Conservation (phyloP, 805 yeast species). For the Wickerhamomyces xylosicus region DNA sequence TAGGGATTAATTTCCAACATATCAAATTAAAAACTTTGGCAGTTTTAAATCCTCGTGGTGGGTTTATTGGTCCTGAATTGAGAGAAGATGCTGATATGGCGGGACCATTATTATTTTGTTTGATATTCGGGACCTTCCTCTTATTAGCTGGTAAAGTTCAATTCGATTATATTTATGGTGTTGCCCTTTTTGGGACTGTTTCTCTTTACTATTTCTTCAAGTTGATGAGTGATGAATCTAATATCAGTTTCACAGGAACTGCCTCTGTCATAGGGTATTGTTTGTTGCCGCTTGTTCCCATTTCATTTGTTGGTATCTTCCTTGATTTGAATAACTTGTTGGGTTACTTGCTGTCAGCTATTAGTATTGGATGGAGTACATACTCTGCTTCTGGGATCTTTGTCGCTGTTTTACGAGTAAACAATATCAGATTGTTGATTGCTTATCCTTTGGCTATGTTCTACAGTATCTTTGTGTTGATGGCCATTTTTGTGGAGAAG, state of each 20-base stretch:
- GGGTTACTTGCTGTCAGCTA: constrained; percentile 60
- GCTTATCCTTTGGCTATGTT: constrained; percentile 91
- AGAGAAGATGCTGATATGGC: constrained; percentile 89
- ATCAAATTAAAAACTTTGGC: constrained; percentile 77
- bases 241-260: constrained; percentile 53
- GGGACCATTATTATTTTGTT: constrained; percentile 85
- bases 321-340: constrained; percentile 55
- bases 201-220: constrained; percentile 79
- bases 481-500: constrained; percentile 72
- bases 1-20: constrained; percentile 87
- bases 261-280: constrained; percentile 94
- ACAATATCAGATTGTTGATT: constrained; percentile 78
- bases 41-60: constrained; percentile 64
- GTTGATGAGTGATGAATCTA: constrained; percentile 60
- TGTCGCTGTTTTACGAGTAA: constrained; percentile 71
- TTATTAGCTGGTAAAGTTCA: constrained; percentile 88
- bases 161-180: constrained; percentile 95
- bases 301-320: constrained; percentile 58
- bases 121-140: constrained; percentile 75
- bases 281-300: constrained; percentile 74
- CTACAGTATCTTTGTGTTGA: constrained; percentile 87
- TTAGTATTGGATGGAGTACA: constrained; percentile 84
- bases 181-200: constrained; percentile 82
- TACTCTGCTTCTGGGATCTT: constrained; percentile 89
- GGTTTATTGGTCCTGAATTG: constrained; percentile 57